Percentiles rank a stretch among this genome's conserved stretches.
Evolutionary conservation across 139 green algal genomes (phyloP).

Genomic region (Tetradesmus obliquus): DNA sequence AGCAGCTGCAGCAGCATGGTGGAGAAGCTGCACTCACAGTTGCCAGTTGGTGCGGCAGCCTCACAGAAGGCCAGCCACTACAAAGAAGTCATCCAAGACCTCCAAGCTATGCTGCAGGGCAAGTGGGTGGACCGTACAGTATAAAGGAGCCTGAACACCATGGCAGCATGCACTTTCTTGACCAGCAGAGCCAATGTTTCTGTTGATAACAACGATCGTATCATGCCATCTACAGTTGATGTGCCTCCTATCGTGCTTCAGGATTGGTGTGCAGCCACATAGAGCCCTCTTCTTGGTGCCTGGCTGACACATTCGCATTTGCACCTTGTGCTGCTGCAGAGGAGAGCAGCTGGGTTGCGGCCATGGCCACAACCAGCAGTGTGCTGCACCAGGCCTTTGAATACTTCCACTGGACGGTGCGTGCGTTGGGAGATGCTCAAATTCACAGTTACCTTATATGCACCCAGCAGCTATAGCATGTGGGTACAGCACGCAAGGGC

Average conservation of each 20-base stretch:
- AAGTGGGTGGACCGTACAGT: background rate
- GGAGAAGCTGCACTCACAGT: background rate
- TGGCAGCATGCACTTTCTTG: background rate
- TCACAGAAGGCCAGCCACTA: background rate
- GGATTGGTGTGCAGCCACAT: no score
- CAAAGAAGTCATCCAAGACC: background rate
- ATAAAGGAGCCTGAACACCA: background rate
- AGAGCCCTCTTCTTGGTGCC: no score
- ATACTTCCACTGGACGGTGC: slow-evolving; percentile 72
- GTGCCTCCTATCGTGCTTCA: no score
- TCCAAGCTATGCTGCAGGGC: slow-evolving; percentile 32
- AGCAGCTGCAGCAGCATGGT: background rate
- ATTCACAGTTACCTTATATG: no score
- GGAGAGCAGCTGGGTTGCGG: slow-evolving; percentile 63
- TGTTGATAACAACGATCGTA: no score
- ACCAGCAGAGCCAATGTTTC: no score
- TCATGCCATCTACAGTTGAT: no score
- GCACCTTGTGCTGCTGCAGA: slow-evolving; percentile 36
- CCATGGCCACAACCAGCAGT: slow-evolving; percentile 62
- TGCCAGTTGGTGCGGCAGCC: background rate
- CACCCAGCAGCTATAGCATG: background rate
- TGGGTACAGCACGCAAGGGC: background rate
- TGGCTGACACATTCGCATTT: background rate
- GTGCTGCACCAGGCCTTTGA: slow-evolving; percentile 67
- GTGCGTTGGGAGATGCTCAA: background rate